Evolutionary conservation across 2,329 filamentous ascomycete genomes (phyloP).

Genomic region (Monilinia vaccinii-corymbosi): DNA sequence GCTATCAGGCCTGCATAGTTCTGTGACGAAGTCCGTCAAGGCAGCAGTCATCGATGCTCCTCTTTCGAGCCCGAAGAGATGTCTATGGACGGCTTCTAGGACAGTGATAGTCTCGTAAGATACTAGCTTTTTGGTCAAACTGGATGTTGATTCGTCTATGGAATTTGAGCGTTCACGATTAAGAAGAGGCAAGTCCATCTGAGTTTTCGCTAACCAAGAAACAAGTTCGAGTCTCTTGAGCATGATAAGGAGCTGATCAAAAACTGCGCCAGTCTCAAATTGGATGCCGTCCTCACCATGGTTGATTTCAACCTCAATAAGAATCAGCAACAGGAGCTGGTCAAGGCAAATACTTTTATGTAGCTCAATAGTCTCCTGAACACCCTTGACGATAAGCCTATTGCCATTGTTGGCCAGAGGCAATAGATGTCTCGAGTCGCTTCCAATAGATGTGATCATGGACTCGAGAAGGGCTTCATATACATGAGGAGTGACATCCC

Average conservation of each 20-base stretch:
- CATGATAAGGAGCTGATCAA: conserved; percentile 58
- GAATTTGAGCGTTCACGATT: conserved; percentile 34
- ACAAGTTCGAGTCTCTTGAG: conserved; percentile 68
- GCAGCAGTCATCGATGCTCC: conserved; percentile 44
- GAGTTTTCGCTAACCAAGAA: conserved; percentile 55
- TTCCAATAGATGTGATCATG: conserved; percentile 34
- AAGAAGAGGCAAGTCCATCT: conserved; percentile 42
- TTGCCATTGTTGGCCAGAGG: conserved; percentile 68
- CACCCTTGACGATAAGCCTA: conserved; percentile 63
- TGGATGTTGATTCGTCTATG: conserved; percentile 21
- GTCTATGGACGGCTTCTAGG: conserved; percentile 50
- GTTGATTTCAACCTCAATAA: conserved; percentile 78
- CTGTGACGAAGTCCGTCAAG: conserved; percentile 57
- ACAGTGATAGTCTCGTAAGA: conserved; percentile 45
- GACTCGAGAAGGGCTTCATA: conserved; percentile 45
- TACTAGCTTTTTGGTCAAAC: conserved; percentile 33
- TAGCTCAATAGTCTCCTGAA: conserved; percentile 67
- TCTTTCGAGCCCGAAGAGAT: conserved; percentile 53
- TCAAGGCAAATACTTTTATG: conserved; percentile 71
- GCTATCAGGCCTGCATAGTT: conserved; percentile 55
- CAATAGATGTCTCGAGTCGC: conserved; percentile 17
- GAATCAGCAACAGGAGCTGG: conserved; percentile 71
- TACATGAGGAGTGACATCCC: conserved; percentile 44
- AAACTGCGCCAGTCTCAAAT: conserved; percentile 63
- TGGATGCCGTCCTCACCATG: conserved; percentile 58